Base-by-base conservation (phyloP, 805 yeast species). In the Teunomyces kruisii region DNA sequence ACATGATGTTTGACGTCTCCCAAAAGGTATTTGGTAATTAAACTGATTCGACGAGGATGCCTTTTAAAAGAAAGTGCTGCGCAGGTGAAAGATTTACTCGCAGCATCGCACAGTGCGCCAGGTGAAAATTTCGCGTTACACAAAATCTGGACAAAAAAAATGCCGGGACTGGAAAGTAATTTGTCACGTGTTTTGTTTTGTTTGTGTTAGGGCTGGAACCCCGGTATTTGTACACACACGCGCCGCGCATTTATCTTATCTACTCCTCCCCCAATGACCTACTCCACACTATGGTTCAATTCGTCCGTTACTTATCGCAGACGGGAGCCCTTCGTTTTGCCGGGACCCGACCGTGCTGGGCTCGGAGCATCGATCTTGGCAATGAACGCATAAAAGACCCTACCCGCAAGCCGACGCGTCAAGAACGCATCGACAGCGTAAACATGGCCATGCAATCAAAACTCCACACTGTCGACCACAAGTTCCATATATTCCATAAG, bases 1-100 rank as follows among this genome's bases (percentile, higher is more conserved):
- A 87, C 92, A 86, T 86, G 58, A 62, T 57, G 50, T 40, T 55
- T 51, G 46, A 54, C 82, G 91, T 86, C 94, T 86, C 88, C 94
- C 95, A 86, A 82, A 67, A 50, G 58, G 48, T 68, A 60, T 68
- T 72, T 74, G 73, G 67, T 61, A 57, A 72, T 43, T 58, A 54
- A 69, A 72, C 57, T 74, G 78, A 71, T 71, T 76, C 84, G 84
- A 79, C 84, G 80, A 71, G 73, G 76, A 72, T 72, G 55, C 38
- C 17, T 22, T n/a, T 33, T 22, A 35, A 22, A 35, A 35, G 28
- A 35, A 35, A 35, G 28, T 22, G 38, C 22, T 32, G 19, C 35
- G 6, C 35, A 12, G 6, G 14, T 12, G 40, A 37, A 37, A 37
- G 22, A 10, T 16, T n/a, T n/a, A 12, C 10, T 19, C 16, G 31